Evolutionary conservation across 2,329 filamentous ascomycete species (phyloP).

Genomic region (Ophiognomonia clavigignenti-juglandacearum): DNA sequence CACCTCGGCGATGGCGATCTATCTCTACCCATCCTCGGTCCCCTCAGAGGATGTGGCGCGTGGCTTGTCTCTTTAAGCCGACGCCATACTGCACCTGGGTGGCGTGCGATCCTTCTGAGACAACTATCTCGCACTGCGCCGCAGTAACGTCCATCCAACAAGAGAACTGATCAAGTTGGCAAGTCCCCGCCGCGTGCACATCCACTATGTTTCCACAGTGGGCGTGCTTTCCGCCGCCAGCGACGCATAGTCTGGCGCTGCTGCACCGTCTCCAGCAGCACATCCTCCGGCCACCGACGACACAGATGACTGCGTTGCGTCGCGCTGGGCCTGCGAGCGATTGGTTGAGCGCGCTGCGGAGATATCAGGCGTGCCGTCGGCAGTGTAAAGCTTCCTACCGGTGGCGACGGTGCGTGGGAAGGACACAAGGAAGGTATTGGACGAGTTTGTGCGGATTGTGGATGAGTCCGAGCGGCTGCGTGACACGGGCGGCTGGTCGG

Average conservation of each 20-base stretch:
- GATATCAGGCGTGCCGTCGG: background rate
- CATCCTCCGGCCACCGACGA: conserved; percentile 12
- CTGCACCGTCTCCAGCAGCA: conserved; percentile 1
- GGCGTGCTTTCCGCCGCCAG: conserved; percentile 13
- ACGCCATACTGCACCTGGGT: conserved; percentile 49
- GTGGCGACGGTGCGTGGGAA: background rate
- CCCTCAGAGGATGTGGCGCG: conserved; percentile 14
- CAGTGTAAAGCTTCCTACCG: conserved; percentile 5
- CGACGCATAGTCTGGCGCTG: background rate
- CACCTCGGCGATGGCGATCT: conserved; percentile 26
- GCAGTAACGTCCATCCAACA: conserved; percentile 31
- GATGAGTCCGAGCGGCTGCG: background rate
- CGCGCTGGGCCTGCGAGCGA: conserved; percentile 30
- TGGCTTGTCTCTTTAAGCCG: conserved; percentile 13
- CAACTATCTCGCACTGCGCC: conserved; percentile 29
- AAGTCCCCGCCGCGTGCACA: conserved; percentile 16
- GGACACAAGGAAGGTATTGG: background rate
- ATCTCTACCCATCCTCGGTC: conserved; percentile 17
- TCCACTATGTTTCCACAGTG: conserved; percentile 28
- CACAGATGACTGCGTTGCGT: conserved; percentile 24
- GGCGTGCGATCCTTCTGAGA: conserved; percentile 35
- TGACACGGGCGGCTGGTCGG: background rate
- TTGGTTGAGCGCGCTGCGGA: conserved; percentile 22
- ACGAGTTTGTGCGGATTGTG: background rate
- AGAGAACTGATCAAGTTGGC: conserved; percentile 28